Evolutionary conservation across 345 rosid species (phyloP), one percentile per base, ranked within the genome.

Genomic region (Dipteronia sinensis): DNA sequence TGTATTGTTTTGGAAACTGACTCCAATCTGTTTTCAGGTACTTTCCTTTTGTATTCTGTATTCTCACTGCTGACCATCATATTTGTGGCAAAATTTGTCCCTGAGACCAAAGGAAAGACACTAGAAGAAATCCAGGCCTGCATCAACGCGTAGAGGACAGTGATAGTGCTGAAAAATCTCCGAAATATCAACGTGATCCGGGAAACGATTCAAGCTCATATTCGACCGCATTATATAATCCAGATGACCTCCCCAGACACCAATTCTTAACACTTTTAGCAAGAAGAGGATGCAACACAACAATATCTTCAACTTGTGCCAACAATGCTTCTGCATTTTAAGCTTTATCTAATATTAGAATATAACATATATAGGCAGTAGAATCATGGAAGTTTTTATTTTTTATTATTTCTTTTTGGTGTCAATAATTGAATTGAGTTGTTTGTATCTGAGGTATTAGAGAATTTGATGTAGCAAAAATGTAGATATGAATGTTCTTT

Each of bases 61-160:
- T 83, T 93, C 82, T 90, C 97, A 10, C 61, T 84, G 61, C 6
- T 79, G 81, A 87, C 98, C 0, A 78, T 95, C 65, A 46, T 95
- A 6, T 93, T 89, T 61, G 97, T 91, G 80, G 94, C 91, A 7
- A 92, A 92, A 80, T 78, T 89, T 65, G 94, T 91, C 27, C 99
- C 97, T 6, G 98, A 95, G 77, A 95, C 99, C 4, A 93, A 93
- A 86, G 99, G 99, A 64, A 95, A 92, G 78, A 93, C 99, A 0
- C 85, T 93, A 13, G 99, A 93, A 83, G 93, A 95, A 82, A 93
- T 95, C 63, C 98, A 95, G 82, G 87, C 86, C 10, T 78, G 79
- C 85, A 92, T 95, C 85, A 87, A 87, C 58, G 72, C 90, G 72
- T 83, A 80, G 87, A 69, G 73, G 42, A 42, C 23, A 20, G 4